Conservation (phyloP, 179 eudicot genomes). For the Beta corolliflora region DNA sequence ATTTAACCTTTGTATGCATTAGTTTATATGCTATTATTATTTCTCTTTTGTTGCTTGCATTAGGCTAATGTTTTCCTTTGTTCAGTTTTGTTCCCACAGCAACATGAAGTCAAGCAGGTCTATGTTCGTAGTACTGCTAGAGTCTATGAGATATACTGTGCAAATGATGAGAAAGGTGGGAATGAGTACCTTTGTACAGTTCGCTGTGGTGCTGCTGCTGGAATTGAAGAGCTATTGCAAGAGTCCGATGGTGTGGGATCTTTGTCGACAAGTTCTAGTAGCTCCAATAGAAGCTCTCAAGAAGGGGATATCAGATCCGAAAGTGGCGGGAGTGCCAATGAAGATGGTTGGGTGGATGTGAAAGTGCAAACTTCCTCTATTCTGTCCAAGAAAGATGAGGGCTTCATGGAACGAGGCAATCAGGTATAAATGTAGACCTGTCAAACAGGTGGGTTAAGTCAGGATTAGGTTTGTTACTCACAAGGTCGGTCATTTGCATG, state of each 20-base stretch:
- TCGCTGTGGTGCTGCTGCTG: constrained; percentile 68
- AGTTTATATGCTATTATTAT: neutral
- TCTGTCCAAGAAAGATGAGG: constrained; percentile 27
- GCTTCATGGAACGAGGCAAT: constrained; percentile 26
- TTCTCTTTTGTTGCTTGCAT: neutral
- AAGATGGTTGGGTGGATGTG: constrained; percentile 90
- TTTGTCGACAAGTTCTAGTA: constrained; percentile 30
- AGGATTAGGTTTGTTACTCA: neutral
- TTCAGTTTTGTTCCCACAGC: constrained; percentile 67
- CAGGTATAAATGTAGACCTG: constrained; percentile 40
- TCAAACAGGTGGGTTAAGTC: neutral
- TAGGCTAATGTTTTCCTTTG: constrained; percentile 12
- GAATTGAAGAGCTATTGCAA: constrained; percentile 45
- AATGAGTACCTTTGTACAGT: constrained; percentile 87
- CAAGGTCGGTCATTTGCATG: neutral
- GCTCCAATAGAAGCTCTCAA: constrained; percentile 28
- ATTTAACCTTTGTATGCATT: neutral
- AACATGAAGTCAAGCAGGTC: constrained; percentile 72
- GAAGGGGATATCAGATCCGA: constrained; percentile 38
- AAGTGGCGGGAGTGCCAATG: constrained; percentile 44
- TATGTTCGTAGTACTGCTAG: constrained; percentile 88
- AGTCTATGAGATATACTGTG: constrained; percentile 75
- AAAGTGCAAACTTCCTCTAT: constrained; percentile 45
- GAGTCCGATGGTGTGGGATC: constrained; percentile 39
- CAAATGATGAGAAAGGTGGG: constrained; percentile 38